Evolutionary conservation across 1,139 yeast genomes (phyloP), one percentile per base, ranked within the genome.

Genomic region (Yarrowia galli): DNA sequence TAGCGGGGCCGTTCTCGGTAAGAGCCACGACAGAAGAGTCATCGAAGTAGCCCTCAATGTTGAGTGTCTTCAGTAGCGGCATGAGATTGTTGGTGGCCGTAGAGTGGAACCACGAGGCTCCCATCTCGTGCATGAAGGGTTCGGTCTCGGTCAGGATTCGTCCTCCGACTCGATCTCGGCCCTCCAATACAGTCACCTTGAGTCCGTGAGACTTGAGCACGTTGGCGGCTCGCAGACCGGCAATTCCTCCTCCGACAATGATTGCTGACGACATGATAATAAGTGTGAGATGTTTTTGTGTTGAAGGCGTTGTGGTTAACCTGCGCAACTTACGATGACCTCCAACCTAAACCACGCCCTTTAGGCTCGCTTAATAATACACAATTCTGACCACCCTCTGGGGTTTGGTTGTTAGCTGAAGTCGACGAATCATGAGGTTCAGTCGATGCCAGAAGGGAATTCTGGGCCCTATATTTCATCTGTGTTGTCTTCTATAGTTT

Each of bases 31-130:
- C 46, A 13, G 36, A 23, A n/a, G 46, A 40, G 70, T 85, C 90
- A 67, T 84, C 85, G 69, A 83, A 83, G 71, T 79, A 84, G n/a
- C 79, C 70, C 45, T 74, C 75, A 67, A 76, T 74, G 66, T 76
- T 74, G 45, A 76, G 77, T 5, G 76, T 76, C 20, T 79, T 75
- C 65, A 84, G 84, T 73, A 89, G 89, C 71, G 87, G 87, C 72
- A 87, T 90, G 7, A 88, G 81, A 7, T 81, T 80, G 74, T 91
- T 91, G 61, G 85, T 82, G 68, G 90, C 79, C 0, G 91, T 86
- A 73, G 91, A 96, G 74, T 91, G 97, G 74, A 88, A 90, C 96
- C 97, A 91, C 15, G 91, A 85, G 1, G 95, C 96, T 0, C 97
- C 97, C 40, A 90, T 71, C 75, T 90, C 96, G 74, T 76, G 67